phyloP scores from a whole-genome alignment of 148 eudicot genomes.

The Fallopia convolvulus region DNA sequence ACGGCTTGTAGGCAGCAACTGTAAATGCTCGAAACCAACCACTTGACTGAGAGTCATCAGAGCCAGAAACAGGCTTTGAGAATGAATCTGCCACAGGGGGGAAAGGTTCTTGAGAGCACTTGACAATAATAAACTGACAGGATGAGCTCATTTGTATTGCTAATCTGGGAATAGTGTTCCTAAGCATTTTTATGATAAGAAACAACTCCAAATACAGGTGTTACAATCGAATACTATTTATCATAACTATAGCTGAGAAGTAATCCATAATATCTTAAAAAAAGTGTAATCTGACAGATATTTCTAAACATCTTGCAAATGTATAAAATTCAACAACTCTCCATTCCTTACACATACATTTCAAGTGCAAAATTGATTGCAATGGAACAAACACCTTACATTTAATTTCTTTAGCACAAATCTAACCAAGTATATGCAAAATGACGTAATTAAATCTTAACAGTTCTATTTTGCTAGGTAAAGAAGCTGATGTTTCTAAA shows the following conservation, averaged over 20 bases:
- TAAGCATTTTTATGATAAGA: neutral
- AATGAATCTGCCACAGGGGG: slow-evolving; percentile 60
- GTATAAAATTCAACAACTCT: neutral
- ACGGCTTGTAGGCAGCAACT: slow-evolving; percentile 75
- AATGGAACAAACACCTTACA: neutral
- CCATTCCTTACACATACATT: neutral
- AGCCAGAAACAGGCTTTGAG: slow-evolving; percentile 54
- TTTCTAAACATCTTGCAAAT: neutral
- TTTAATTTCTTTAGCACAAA: neutral
- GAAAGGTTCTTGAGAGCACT: slow-evolving; percentile 3
- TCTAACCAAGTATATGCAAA: neutral
- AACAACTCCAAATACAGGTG: neutral
- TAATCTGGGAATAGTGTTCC: neutral
- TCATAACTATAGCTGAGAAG: neutral
- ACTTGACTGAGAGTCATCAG: slow-evolving; percentile 62
- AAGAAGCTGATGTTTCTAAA: neutral
- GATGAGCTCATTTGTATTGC: neutral
- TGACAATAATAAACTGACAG: neutral
- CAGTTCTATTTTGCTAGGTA: neutral
- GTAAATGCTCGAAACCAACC: slow-evolving; percentile 79
- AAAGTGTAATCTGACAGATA: neutral
- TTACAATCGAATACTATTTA: neutral
- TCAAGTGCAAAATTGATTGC: neutral
- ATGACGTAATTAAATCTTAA: neutral
- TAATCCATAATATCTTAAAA: neutral